These are phyloP conservation scores for Litchi chinensis DNA, from an alignment of 345 rosid genomes.

Conservation along the genomic window DNA sequence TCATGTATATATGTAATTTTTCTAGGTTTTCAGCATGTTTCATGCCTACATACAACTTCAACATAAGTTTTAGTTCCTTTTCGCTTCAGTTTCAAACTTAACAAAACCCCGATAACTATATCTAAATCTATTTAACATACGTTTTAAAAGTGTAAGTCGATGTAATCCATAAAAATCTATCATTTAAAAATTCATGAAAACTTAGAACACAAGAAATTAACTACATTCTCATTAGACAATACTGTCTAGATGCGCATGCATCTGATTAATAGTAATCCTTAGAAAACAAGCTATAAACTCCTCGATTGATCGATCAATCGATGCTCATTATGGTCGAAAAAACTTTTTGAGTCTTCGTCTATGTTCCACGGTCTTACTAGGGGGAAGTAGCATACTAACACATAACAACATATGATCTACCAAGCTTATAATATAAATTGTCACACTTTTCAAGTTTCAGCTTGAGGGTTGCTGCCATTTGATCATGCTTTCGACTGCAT, in stretches of 20 bases:
- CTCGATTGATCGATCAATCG: neutral
- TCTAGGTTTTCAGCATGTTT: no score
- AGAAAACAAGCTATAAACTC: neutral
- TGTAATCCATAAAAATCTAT: neutral
- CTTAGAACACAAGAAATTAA: no score
- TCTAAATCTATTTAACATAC: no score
- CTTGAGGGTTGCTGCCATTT: constrained; percentile 5
- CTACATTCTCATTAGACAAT: neutral
- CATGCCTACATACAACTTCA: no score
- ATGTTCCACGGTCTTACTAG: no score
- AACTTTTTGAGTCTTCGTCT: neutral
- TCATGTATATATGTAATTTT: no score
- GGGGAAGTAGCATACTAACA: no score
- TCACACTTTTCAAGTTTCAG: neutral
- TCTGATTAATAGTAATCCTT: neutral
- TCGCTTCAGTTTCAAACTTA: no score
- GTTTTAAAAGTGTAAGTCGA: no score
- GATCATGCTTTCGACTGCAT: constrained; percentile 17
- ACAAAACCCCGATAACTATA: no score
- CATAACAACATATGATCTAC: no score
- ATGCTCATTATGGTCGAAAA: neutral
- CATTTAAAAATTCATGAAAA: neutral
- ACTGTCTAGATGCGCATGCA: neutral
- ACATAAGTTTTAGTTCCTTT: no score
- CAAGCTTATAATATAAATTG: neutral